Evolutionary conservation across 768 basidiomycete genomes (phyloP).

Genomic region (Leccinum fibrillosum): DNA sequence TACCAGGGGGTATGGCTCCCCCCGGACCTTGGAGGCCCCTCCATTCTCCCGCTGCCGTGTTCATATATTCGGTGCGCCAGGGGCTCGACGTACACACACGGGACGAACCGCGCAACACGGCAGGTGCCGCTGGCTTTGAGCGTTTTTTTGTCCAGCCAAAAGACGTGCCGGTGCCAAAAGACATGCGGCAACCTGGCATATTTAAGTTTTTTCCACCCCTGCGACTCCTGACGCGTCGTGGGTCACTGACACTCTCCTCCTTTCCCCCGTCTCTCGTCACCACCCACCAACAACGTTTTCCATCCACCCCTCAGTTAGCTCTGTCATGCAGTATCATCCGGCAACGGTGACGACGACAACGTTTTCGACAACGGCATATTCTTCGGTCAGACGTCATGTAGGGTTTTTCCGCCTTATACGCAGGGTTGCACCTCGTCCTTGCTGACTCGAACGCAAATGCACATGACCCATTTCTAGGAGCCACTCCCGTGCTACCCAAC

Average conservation of each 20-base stretch:
- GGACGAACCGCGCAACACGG: slow-evolving; percentile 8
- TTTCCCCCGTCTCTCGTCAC: slow-evolving; percentile 11
- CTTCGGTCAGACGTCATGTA: slow-evolving; percentile 23
- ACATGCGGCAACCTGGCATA: slow-evolving; percentile 18
- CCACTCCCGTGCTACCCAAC: slow-evolving; percentile 10
- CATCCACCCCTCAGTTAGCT: neutral
- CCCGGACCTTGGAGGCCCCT: slow-evolving; percentile 6
- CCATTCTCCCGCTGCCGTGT: slow-evolving; percentile 1
- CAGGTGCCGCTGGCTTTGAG: slow-evolving; percentile 19
- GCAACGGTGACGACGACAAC: slow-evolving; percentile 1
- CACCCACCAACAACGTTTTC: slow-evolving; percentile 6
- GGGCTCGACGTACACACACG: slow-evolving; percentile 15
- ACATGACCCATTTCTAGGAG: slow-evolving; percentile 14
- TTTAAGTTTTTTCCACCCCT: slow-evolving; percentile 19
- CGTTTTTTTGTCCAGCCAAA: slow-evolving; percentile 1
- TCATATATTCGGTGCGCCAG: slow-evolving; percentile 15
- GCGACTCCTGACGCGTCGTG: slow-evolving; percentile 9
- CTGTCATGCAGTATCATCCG: slow-evolving; percentile 12
- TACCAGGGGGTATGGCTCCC: slow-evolving; percentile 12
- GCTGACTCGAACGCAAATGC: neutral
- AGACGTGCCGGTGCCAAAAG: neutral
- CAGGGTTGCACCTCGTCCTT: neutral
- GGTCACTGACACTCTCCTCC: neutral
- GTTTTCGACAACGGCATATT: slow-evolving; percentile 7
- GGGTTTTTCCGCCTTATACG: slow-evolving; percentile 1